Base-by-base conservation (phyloP, 1,284 basidiomycete genomes). In the Pisolithus thermaeus region DNA sequence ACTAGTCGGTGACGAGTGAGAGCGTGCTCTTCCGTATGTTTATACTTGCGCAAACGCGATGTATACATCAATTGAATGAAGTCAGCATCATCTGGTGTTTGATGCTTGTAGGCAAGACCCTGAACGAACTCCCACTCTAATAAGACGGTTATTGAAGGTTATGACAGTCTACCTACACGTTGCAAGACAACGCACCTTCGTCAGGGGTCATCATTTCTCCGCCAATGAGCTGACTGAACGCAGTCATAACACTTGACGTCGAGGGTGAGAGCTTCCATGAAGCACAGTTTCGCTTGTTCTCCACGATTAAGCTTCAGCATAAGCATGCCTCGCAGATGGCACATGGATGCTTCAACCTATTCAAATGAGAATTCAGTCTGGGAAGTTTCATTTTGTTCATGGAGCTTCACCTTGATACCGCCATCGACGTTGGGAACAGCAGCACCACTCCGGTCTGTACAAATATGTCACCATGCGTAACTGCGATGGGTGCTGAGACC, bases 241-340 rank as follows among this genome's bases (percentile, higher is more conserved):
- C 89, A n/a, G 58, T 99, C 97, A 64, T 94, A 99, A 67, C 96
- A 98, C 69, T 97, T 97, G 25, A 99, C 92, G 61, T 99, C 97
- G 12, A 98, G 75, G 0, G 87, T 80, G 14, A 99, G 77, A 1
- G 97, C 95, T 59, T 97, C 93, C 82, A 98, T 88, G 65, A 98
- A 97, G 57, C 87, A 90, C 52, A 92, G 79, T 62, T 96, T 96
- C 0, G 97, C 97, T 56, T 90, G 81, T 42, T 91, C 87, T 12
- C 87, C 82, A 7, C 93, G 87, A 58, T 94, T 95, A 11, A 97
- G 75, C 59, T 97, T 94, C 27, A 97, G 81, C 81, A 98, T 95
- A 16, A 99, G 78, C 38, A 97, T 73, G 3, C 95, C 97, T 37
- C 97, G 85, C 14, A 99, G 74, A 65, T 94, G 87, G 63, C 95